Percentiles rank a stretch among this genome's conserved stretches.
Evolutionary conservation across 768 basidiomycete species (phyloP).

Genomic region (Collybia sp.): DNA sequence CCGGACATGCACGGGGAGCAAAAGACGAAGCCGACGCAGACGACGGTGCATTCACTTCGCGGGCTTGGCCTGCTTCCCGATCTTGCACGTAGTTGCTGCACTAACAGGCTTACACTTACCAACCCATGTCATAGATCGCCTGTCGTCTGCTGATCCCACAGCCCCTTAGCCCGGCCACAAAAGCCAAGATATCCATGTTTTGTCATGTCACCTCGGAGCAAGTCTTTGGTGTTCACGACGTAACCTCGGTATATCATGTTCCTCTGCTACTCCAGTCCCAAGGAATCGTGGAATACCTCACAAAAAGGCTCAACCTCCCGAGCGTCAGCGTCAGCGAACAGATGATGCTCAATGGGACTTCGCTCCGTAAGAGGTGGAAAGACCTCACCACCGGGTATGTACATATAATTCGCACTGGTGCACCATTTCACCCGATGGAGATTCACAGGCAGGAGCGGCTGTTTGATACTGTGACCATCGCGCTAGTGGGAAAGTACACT

Average conservation of each 20-base stretch:
- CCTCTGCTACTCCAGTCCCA: constrained; percentile 89
- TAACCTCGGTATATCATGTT: constrained; percentile 95
- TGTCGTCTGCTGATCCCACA: constrained; percentile 81
- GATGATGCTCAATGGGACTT: constrained; percentile 57
- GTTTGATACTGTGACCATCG: constrained; percentile 85
- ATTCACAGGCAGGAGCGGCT: constrained; percentile 80
- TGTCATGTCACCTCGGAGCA: constrained; percentile 90
- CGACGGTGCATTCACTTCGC: constrained; percentile 89
- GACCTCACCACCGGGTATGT: constrained; percentile 76
- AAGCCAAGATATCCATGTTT: constrained; percentile 98
- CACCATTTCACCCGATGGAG: neutral
- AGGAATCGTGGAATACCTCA: constrained; percentile 84
- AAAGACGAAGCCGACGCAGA: constrained; percentile 99
- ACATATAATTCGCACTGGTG: neutral
- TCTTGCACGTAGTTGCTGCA: constrained; percentile 25
- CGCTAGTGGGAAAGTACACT: constrained; percentile 96
- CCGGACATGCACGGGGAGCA: constrained; percentile 99
- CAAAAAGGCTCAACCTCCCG: constrained; percentile 73
- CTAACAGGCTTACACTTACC: neutral
- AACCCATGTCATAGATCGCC: constrained; percentile 65
- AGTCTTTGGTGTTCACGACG: constrained; percentile 94
- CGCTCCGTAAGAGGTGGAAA: constrained; percentile 74
- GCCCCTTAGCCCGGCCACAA: constrained; percentile 79
- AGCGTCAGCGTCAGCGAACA: constrained; percentile 47
- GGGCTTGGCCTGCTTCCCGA: constrained; percentile 93